These are phyloP conservation scores for Rhodotorula sp. DNA, from an alignment of 1,284 basidiomycete genomes.

Conservation along the genomic window DNA sequence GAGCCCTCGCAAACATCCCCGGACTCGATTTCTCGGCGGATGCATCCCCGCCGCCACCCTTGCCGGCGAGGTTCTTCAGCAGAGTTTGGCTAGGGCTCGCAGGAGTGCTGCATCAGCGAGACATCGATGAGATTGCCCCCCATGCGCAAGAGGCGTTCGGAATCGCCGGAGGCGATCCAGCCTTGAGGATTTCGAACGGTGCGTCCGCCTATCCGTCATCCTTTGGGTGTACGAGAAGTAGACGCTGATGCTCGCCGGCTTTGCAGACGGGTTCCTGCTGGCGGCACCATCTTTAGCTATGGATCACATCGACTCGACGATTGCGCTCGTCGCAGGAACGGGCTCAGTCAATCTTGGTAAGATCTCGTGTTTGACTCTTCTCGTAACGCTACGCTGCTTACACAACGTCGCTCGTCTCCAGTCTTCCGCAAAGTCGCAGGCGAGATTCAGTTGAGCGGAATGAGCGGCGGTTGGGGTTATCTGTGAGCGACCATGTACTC, in stretches of 20 bases:
- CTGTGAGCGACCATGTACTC: slow-evolving; percentile 35
- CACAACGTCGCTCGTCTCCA: background rate
- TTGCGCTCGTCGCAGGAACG: slow-evolving; percentile 29
- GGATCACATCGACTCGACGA: slow-evolving; percentile 17
- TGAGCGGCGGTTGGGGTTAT: slow-evolving; percentile 44
- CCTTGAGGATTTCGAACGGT: slow-evolving; percentile 38
- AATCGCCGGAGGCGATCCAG: slow-evolving; percentile 3
- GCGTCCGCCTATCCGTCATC: background rate
- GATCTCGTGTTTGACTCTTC: background rate
- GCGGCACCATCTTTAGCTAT: slow-evolving; percentile 9
- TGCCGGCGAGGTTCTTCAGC: slow-evolving; percentile 17
- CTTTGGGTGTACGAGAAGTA: too few species aligned
- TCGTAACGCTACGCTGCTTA: too few species aligned
- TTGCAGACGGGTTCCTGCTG: slow-evolving; percentile 33
- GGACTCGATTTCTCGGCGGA: background rate
- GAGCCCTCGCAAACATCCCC: slow-evolving; percentile 15
- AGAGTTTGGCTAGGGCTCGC: slow-evolving; percentile 38
- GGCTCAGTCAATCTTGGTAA: slow-evolving; percentile 12
- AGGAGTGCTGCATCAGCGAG: slow-evolving; percentile 16
- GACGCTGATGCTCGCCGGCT: background rate
- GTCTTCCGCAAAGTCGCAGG: slow-evolving; percentile 15
- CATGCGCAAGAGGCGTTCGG: slow-evolving; percentile 22
- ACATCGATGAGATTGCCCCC: slow-evolving; percentile 17
- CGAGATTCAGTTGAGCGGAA: slow-evolving; percentile 15
- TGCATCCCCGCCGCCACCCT: background rate